A percentile compares a stretch with the other conserved stretches of the same genome.
phyloP scores from a whole-genome alignment of 2,329 filamentous ascomycete species.

The Diaporthe ampelina region DNA sequence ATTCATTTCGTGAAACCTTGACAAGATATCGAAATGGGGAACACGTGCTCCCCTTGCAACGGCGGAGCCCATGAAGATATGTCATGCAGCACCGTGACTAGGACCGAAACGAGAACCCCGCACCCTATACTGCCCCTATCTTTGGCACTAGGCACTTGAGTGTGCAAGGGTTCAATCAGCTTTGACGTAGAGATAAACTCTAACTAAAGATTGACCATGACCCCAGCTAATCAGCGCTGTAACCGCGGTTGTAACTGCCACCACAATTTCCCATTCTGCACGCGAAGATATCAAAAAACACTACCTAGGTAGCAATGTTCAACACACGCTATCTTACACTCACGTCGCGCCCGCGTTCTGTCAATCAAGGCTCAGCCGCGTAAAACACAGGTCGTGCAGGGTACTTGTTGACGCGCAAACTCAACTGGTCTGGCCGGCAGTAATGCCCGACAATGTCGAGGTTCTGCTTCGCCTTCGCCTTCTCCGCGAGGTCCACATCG shows the following conservation, averaged over 20 bases:
- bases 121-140: slow-evolving; percentile 14
- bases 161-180: neutral
- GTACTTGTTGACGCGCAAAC: slow-evolving; percentile 52
- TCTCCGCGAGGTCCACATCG: slow-evolving; percentile 62
- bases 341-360: too few species aligned
- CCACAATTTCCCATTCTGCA: too few species aligned
- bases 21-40: neutral
- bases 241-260: neutral
- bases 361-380: neutral
- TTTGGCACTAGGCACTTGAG: neutral
- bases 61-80: neutral
- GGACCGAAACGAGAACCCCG: neutral
- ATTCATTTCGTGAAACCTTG: neutral
- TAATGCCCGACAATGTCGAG: slow-evolving; percentile 56
- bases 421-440: slow-evolving; percentile 57
- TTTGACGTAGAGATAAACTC: neutral
- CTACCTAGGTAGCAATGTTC: too few species aligned
- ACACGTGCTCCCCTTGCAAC: neutral
- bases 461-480: slow-evolving; percentile 56
- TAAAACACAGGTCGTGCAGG: slow-evolving; percentile 43
- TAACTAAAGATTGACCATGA: neutral
- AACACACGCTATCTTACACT: too few species aligned
- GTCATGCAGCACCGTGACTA: neutral
- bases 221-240: neutral
- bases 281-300: neutral